Base-by-base conservation (phyloP, 805 yeast genomes). In the Kazachstania viticola region DNA sequence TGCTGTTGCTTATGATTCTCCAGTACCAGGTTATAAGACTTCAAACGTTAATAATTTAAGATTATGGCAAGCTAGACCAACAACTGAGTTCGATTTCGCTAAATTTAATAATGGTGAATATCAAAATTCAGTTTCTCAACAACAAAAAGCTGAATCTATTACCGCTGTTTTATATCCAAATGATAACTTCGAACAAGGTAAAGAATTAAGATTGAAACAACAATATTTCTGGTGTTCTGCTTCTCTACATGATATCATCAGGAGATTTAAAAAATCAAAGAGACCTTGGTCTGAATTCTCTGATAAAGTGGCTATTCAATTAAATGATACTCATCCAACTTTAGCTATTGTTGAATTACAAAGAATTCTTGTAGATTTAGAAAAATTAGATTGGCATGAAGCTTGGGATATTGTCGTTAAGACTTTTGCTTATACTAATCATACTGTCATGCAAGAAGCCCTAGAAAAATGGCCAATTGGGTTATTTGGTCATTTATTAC, bases 221-320 rank as follows among this genome's bases (percentile, higher is more conserved):
- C 96, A 85, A 60, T 87, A 84, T 60, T 87, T 85, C 62, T 85
- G 96, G 96, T 95, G 87, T 32, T 77, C 94, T 31, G 95, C 96
- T 21, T 82, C 95, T 12, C 68, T 87, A 45, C 84, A 80, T 48
- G 96, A 85, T 56, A 85, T 85, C 45, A 73, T 85, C 27, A 77
- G 96, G 54, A 72, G 96, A 50, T 85, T 80, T 62, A 78, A 84
- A 58, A 87, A 87, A 62, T 57, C 75, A 33, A 69, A 69, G 45
- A 67, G 73, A 46, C 71, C 84, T 29, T 85, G 95, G 94, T 49
- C 66, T 22, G 84, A 79, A 52, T 80, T 85, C 55, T 73, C 94
- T 14, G 88, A 81, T 38, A 76, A 77, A 51, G 73, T 83, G 39
- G 95, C 95, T 21, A 85, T 85, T 54, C 96, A 87, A 62, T 71